Percentiles rank a stretch among this genome's conserved stretches.
phyloP scores from a whole-genome alignment of 345 rosid genomes.

The Xanthoceras sorbifolium region DNA sequence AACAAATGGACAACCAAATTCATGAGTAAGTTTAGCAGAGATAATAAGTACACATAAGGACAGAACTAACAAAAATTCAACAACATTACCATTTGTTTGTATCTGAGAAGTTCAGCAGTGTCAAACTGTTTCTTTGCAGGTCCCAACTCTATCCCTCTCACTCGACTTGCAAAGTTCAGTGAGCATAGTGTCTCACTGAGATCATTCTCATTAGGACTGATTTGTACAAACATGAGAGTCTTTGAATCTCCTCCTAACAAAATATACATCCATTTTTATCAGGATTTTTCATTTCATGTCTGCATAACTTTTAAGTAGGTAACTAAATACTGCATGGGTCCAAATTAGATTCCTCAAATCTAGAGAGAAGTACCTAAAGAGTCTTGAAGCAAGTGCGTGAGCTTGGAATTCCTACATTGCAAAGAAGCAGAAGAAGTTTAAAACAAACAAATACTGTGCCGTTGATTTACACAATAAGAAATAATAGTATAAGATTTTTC shows the following conservation, averaged over 20 bases:
- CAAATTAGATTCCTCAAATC: not conserved
- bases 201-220: constrained; percentile 91
- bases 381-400: constrained; percentile 95
- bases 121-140: constrained; percentile 88
- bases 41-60: not conserved
- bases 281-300: constrained; percentile 6
- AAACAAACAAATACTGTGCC: not conserved
- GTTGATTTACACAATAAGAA: constrained; percentile 4
- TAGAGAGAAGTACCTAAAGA: constrained; percentile 62
- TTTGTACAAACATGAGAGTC: constrained; percentile 94
- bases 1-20: not conserved
- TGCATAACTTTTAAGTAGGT: not conserved
- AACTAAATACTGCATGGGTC: not conserved
- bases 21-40: not conserved
- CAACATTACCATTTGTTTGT: constrained; percentile 75
- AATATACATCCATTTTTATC: constrained; percentile 20
- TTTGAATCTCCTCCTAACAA: constrained; percentile 92
- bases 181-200: constrained; percentile 85
- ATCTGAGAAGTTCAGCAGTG: constrained; percentile 67
- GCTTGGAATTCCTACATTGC: constrained; percentile 91
- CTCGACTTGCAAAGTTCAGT: constrained; percentile 93
- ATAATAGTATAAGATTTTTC: not conserved
- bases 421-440: constrained; percentile 13
- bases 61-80: not conserved
- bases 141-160: constrained; percentile 94